A percentile compares a stretch with the other conserved stretches of the same genome.
phyloP scores from a whole-genome alignment of 2,329 filamentous ascomycete species.

The Penicillium sp. region DNA sequence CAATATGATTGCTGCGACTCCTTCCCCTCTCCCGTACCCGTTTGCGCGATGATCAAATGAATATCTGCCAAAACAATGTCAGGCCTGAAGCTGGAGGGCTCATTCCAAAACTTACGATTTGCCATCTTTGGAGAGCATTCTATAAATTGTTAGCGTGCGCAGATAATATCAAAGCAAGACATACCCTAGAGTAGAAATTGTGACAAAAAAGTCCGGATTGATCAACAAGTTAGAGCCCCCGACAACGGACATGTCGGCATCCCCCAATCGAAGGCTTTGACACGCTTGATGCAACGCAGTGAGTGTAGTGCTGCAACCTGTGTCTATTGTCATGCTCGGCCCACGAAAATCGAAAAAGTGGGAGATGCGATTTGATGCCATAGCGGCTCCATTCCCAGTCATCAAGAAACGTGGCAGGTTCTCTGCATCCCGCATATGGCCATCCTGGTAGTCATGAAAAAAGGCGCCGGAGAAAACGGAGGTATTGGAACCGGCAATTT shows the following conservation, averaged over 20 bases:
- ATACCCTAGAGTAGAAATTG: background rate
- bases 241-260: background rate
- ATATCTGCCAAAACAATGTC: background rate
- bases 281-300: background rate
- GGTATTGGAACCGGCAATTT: background rate
- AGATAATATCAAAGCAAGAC: background rate
- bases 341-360: conserved; percentile 5
- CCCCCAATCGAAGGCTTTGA: background rate
- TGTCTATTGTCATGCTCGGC: conserved; percentile 1
- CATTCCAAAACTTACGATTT: background rate
- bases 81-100: background rate
- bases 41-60: background rate
- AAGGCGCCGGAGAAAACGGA: background rate
- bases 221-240: background rate
- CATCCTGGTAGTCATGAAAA: background rate
- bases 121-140: background rate
- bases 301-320: conserved; percentile 2
- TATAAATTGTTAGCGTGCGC: background rate
- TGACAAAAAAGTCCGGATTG: background rate
- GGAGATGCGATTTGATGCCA: background rate
- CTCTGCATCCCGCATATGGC: background rate
- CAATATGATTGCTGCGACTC: background rate
- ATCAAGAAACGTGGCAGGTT: background rate
- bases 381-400: background rate
- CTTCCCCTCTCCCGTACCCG: background rate